Percentiles rank a stretch among this genome's conserved stretches.
These are phyloP conservation scores for Saccharomycopsis lassenensis DNA, from an alignment of 805 yeast species.

Conservation along the genomic window DNA sequence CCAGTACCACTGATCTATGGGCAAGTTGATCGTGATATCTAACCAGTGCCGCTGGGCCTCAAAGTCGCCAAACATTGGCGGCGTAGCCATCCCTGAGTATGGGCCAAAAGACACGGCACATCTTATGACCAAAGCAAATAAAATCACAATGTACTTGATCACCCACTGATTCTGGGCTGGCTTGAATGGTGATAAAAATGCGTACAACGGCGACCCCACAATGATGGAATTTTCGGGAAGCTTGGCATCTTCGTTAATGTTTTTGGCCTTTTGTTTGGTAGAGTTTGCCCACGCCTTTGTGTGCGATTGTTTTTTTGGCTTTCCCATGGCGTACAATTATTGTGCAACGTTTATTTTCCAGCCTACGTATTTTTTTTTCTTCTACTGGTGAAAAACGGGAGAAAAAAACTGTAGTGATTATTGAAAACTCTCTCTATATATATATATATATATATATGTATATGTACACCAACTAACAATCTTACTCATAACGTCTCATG, in stretches of 20 bases:
- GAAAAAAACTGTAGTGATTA: too few relatives aligned
- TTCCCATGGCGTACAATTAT: background rate
- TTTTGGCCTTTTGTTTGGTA: too few relatives aligned
- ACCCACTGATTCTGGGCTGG: conserved; percentile 87
- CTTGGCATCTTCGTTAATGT: too few relatives aligned
- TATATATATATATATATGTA: too few relatives aligned
- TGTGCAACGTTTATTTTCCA: too few relatives aligned
- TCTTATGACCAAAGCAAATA: conserved; percentile 65
- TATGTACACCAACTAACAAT: too few relatives aligned
- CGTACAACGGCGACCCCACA: conserved; percentile 53
- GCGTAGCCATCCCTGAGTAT: conserved; percentile 59
- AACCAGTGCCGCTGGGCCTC: conserved; percentile 99
- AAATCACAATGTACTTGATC: conserved; percentile 63
- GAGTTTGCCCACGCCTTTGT: too few relatives aligned
- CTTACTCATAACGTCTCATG: too few relatives aligned
- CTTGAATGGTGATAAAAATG: conserved; percentile 66
- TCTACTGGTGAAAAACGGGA: too few relatives aligned
- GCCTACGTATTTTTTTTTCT: too few relatives aligned
- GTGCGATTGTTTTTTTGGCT: too few relatives aligned
- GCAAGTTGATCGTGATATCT: conserved; percentile 74
- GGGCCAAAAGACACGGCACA: conserved; percentile 85
- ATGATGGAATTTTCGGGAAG: conserved; percentile 12
- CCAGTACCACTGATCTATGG: conserved; percentile 74
- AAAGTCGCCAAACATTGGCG: conserved; percentile 90
- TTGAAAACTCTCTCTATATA: too few relatives aligned